phyloP scores from a whole-genome alignment of 2,329 filamentous ascomycete species.

The Nannizzia gypsea region DNA sequence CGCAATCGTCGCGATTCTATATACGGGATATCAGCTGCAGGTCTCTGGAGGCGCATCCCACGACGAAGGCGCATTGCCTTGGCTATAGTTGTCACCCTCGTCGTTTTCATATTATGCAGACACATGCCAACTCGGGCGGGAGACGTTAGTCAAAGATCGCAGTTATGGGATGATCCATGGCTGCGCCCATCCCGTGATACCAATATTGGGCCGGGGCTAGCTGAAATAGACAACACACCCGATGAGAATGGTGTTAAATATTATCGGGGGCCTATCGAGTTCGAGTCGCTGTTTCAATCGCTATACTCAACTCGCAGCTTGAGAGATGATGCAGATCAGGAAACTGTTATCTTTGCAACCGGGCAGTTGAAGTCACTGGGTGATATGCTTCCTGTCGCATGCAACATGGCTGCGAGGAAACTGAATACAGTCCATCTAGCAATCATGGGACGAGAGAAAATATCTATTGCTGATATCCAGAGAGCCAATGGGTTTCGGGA shows the following conservation, averaged over 20 bases:
- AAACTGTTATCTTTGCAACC: slow-evolving; percentile 68
- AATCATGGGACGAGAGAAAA: slow-evolving; percentile 60
- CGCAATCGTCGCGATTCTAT: slow-evolving; percentile 32
- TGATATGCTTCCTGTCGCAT: slow-evolving; percentile 66
- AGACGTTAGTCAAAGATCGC: not conserved
- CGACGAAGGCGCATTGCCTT: slow-evolving; percentile 41
- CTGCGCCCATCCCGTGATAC: not conserved
- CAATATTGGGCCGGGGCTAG: not conserved
- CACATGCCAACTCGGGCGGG: slow-evolving; percentile 8
- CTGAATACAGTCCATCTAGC: slow-evolving; percentile 71
- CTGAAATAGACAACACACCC: not conserved
- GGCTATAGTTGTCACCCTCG: slow-evolving; percentile 36
- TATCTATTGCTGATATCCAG: slow-evolving; percentile 57
- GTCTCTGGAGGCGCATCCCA: slow-evolving; percentile 23
- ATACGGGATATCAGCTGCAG: slow-evolving; percentile 22
- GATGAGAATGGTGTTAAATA: slow-evolving; percentile 27
- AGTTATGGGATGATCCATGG: not conserved
- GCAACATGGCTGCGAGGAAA: slow-evolving; percentile 63
- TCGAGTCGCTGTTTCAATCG: slow-evolving; percentile 51
- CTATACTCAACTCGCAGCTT: slow-evolving; percentile 49
- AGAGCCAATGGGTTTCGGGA: slow-evolving; percentile 68
- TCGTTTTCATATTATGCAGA: slow-evolving; percentile 52
- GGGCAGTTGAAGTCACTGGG: slow-evolving; percentile 62
- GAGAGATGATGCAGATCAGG: slow-evolving; percentile 44
- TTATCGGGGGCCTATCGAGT: slow-evolving; percentile 60